Evolutionary conservation across 73 alveolate genomes (phyloP).

Genomic region (Uronychia setigera): DNA sequence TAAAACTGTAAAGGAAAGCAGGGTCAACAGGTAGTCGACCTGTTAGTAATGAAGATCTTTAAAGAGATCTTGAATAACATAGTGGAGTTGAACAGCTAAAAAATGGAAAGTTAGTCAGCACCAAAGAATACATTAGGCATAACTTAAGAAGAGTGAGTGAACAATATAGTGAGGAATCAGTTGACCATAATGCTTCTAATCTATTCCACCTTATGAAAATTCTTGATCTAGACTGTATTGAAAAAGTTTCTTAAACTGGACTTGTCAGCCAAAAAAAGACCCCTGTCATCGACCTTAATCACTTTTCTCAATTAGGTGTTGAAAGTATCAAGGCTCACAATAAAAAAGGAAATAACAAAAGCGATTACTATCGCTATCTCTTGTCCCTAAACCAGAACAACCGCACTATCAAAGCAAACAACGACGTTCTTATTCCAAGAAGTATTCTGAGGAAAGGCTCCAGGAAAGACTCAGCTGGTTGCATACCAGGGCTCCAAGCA

Average conservation of each 20-base stretch:
- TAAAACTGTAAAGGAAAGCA: too few species aligned
- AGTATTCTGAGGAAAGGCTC: not conserved
- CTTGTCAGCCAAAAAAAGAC: not conserved
- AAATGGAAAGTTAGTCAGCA: not conserved
- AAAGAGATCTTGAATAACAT: not conserved
- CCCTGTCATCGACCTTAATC: not conserved
- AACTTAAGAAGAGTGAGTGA: not conserved
- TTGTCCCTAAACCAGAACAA: not conserved
- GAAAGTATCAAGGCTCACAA: not conserved
- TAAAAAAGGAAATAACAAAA: not conserved
- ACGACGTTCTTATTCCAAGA: not conserved
- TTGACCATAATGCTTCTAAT: not conserved
- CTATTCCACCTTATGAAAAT: not conserved
- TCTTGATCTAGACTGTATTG: not conserved
- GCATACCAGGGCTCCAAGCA: constrained; percentile 1
- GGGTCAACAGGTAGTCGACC: too few species aligned
- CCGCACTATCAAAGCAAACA: not conserved
- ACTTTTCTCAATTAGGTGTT: not conserved
- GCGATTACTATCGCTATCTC: not conserved
- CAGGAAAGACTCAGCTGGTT: not conserved
- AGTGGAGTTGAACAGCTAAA: not conserved
- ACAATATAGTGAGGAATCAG: not conserved
- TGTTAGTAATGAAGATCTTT: too few species aligned
- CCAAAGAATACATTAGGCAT: not conserved
- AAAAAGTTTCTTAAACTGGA: too few species aligned